Evolutionary conservation across 805 yeast species (phyloP).

Genomic region (Candida lessepsii): DNA sequence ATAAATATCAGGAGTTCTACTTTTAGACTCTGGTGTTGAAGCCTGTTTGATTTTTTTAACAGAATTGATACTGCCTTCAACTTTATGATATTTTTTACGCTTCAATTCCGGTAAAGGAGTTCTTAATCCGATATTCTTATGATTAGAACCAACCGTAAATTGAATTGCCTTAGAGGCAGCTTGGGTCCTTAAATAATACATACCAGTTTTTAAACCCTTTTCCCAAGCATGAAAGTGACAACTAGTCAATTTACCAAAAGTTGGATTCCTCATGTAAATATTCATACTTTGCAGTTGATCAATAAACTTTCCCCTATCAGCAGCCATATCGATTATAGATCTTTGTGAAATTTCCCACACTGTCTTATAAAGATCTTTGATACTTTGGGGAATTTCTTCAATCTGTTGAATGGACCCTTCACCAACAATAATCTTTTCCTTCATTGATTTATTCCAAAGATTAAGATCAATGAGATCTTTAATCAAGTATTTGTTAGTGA

Average conservation of each 20-base stretch:
- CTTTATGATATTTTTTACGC: slow-evolving; percentile 23
- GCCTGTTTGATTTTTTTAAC: not conserved
- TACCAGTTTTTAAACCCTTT: slow-evolving; percentile 39
- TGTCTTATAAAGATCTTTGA: slow-evolving; percentile 82
- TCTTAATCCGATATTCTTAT: slow-evolving; percentile 8
- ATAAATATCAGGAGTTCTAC: slow-evolving; percentile 23
- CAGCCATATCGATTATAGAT: slow-evolving; percentile 81
- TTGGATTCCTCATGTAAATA: slow-evolving; percentile 36
- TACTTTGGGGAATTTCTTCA: slow-evolving; percentile 66
- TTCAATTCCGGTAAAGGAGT: slow-evolving; percentile 13
- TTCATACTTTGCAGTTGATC: slow-evolving; percentile 53
- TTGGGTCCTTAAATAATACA: slow-evolving; percentile 40
- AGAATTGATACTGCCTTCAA: slow-evolving; percentile 9
- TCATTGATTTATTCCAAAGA: slow-evolving; percentile 78
- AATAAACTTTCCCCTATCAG: slow-evolving; percentile 69
- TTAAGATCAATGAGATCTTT: slow-evolving; percentile 80
- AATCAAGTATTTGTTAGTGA: slow-evolving; percentile 82
- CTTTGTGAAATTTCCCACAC: slow-evolving; percentile 96
- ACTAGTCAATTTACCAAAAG: slow-evolving; percentile 39
- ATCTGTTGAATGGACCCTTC: slow-evolving; percentile 86
- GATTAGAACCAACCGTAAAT: slow-evolving; percentile 26
- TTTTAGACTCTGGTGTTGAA: slow-evolving; percentile 16
- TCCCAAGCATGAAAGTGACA: slow-evolving; percentile 45
- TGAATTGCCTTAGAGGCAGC: slow-evolving; percentile 39
- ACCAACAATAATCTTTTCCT: slow-evolving; percentile 68